phyloP scores from a whole-genome alignment of 116 monocot genomes.

The Thalassia testudinum region DNA sequence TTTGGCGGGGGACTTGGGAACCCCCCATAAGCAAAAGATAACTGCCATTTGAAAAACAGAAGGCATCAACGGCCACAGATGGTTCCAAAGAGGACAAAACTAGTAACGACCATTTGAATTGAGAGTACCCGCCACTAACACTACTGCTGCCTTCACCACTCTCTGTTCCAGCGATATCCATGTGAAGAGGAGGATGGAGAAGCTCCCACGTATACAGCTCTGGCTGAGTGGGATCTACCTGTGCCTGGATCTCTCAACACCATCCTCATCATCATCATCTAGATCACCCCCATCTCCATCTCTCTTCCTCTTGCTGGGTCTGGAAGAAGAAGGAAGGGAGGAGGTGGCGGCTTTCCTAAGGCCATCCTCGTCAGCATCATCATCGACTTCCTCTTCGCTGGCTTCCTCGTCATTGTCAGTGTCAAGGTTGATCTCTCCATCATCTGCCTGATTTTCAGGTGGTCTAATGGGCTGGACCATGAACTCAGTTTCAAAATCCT shows the following conservation, averaged over 20 bases:
- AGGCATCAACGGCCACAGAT: no score
- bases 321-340: slow-evolving; percentile 19
- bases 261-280: slow-evolving; percentile 2
- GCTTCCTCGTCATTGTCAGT: slow-evolving; percentile 26
- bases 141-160: no score
- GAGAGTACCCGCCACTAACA: no score
- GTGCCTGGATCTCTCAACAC: not conserved
- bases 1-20: no score
- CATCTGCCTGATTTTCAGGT: slow-evolving; percentile 1
- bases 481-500: slow-evolving; percentile 37
- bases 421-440: slow-evolving; percentile 28
- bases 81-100: no score
- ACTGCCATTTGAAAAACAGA: no score
- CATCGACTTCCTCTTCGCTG: slow-evolving; percentile 34
- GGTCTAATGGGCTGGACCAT: slow-evolving; percentile 29
- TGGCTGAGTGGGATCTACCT: no score
- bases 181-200: no score
- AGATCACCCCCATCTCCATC: slow-evolving; percentile 14
- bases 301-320: slow-evolving; percentile 33
- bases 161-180: no score
- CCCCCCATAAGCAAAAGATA: no score
- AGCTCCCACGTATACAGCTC: no score
- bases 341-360: not conserved
- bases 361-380: slow-evolving; percentile 30
- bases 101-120: no score